Evolutionary conservation across 169 alveolate species (phyloP).

Genomic region (Cryptosporidium ubiquitum): DNA sequence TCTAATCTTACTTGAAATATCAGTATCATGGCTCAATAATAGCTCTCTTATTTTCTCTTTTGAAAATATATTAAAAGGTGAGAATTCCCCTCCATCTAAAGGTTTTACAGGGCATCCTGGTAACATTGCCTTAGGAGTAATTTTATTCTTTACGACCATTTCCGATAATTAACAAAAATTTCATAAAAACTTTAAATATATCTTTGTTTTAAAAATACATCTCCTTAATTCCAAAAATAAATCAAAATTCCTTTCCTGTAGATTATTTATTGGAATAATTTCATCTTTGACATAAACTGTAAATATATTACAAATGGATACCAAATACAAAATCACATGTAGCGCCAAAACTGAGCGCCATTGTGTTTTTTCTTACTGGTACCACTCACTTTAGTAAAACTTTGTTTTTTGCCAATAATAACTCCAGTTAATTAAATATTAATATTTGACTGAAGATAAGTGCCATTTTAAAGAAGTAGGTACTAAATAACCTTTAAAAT

Average conservation of each 20-base stretch:
- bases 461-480: too few species aligned
- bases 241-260: not conserved
- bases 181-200: not conserved
- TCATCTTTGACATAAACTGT: not conserved
- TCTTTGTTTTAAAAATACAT: not conserved
- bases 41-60: slow-evolving; percentile 18
- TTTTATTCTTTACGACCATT: not conserved
- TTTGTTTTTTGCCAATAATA: not conserved
- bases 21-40: slow-evolving; percentile 8
- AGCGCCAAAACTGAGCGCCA: not conserved
- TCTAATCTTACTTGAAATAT: slow-evolving; percentile 57
- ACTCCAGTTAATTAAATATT: not conserved
- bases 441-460: too few species aligned
- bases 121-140: slow-evolving; percentile 53
- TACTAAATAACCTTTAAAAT: too few species aligned
- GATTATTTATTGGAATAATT: not conserved
- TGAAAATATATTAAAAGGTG: slow-evolving; percentile 32
- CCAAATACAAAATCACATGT: not conserved
- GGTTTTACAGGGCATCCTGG: slow-evolving; percentile 60
- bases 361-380: not conserved
- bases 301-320: not conserved
- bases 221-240: not conserved
- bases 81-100: slow-evolving; percentile 8
- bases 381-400: not conserved
- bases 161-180: not conserved